phyloP scores from a whole-genome alignment of 1,284 basidiomycete genomes.

The Pisolithus thermaeus region DNA sequence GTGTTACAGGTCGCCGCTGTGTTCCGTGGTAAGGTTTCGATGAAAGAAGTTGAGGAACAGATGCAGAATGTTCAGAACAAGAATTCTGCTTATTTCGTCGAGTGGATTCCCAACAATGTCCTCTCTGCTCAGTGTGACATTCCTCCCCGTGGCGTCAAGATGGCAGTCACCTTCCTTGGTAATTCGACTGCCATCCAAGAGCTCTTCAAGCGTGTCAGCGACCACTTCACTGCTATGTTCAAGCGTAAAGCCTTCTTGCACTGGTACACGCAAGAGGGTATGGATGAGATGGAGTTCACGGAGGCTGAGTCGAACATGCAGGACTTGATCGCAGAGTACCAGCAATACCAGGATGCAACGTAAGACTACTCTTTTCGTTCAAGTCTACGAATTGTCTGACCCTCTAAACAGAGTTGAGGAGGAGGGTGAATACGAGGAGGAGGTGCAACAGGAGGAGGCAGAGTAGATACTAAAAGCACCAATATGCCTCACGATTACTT shows the following conservation, averaged over 20 bases:
- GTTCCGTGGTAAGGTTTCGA: slow-evolving; percentile 98
- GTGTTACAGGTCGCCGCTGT: slow-evolving; percentile 78
- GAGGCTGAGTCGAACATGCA: slow-evolving; percentile 98
- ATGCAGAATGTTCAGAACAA: slow-evolving; percentile 98
- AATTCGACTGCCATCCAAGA: slow-evolving; percentile 98
- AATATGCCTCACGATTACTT: slow-evolving; percentile 15
- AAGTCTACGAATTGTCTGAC: background rate
- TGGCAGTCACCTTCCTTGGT: slow-evolving; percentile 96
- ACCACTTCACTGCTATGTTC: slow-evolving; percentile 99
- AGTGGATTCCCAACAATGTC: slow-evolving; percentile 99
- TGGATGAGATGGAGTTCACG: slow-evolving; percentile 99
- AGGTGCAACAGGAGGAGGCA: slow-evolving; percentile 54
- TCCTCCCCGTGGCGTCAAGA: slow-evolving; percentile 88
- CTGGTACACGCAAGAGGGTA: slow-evolving; percentile 98
- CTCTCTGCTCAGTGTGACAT: slow-evolving; percentile 96
- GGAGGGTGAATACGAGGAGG: slow-evolving; percentile 80
- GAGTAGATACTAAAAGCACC: slow-evolving; percentile 30
- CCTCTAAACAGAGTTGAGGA: slow-evolving; percentile 55
- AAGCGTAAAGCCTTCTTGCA: slow-evolving; percentile 99
- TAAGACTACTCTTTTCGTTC: slow-evolving; percentile 35
- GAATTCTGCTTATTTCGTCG: slow-evolving; percentile 96
- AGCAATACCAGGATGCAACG: slow-evolving; percentile 96
- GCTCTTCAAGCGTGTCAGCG: slow-evolving; percentile 94
- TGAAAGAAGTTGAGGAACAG: slow-evolving; percentile 98
- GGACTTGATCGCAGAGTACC: slow-evolving; percentile 90